Evolutionary conservation across 352 stramenopile species (phyloP).

Genomic region (Globisporangium ultimum): DNA sequence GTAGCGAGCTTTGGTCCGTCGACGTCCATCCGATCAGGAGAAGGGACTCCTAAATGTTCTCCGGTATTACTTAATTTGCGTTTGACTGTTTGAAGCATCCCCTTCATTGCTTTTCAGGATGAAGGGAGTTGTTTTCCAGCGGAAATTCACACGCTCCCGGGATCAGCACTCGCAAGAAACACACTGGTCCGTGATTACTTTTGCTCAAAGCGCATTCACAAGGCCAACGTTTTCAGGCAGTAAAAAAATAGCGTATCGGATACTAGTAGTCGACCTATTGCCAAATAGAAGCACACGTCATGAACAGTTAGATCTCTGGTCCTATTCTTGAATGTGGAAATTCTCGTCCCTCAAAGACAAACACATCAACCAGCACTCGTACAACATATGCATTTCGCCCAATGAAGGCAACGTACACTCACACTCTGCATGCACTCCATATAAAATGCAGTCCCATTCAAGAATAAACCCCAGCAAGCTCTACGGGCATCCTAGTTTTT

Average conservation of each 20-base stretch:
- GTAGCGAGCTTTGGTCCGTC: slow-evolving; percentile 36
- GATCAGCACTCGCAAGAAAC: slow-evolving; percentile 10
- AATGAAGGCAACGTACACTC: background rate
- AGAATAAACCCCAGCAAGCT: background rate
- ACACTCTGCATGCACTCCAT: background rate
- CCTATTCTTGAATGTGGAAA: too few relatives aligned
- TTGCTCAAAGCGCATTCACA: slow-evolving; percentile 12
- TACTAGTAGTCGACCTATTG: slow-evolving; percentile 3
- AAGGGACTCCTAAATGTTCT: slow-evolving; percentile 52
- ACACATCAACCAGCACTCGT: too few relatives aligned
- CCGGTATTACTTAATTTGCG: slow-evolving; percentile 85
- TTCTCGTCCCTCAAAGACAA: too few relatives aligned
- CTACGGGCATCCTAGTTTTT: too few relatives aligned
- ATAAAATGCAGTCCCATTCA: background rate
- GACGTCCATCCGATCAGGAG: slow-evolving; percentile 58
- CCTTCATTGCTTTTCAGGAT: slow-evolving; percentile 69
- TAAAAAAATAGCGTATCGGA: slow-evolving; percentile 3
- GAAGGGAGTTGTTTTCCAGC: slow-evolving; percentile 4
- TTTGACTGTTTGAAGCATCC: slow-evolving; percentile 89
- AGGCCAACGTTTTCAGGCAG: background rate
- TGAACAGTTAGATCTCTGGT: too few relatives aligned
- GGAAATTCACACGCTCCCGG: slow-evolving; percentile 13
- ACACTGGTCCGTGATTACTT: slow-evolving; percentile 8
- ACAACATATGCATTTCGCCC: too few relatives aligned
- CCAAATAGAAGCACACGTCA: slow-evolving; percentile 4